Evolutionary conservation across 331 rosid species (phyloP).

Genomic region (Pyrus hybrid): DNA sequence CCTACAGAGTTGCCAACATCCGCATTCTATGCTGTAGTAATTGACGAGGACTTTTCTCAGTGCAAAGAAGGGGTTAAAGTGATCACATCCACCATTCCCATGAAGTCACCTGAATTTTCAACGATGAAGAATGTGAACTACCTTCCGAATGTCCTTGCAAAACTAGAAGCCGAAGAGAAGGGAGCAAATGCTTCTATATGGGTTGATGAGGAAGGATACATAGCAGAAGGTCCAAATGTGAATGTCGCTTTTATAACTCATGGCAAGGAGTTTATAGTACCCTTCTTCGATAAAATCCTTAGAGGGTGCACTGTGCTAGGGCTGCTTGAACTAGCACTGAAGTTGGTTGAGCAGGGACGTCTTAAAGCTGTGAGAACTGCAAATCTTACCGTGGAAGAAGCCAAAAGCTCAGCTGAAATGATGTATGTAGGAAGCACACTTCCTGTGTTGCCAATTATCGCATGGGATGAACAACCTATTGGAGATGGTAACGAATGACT

Average conservation of each 20-base stretch:
- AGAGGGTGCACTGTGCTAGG: conserved; percentile 71
- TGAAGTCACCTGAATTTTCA: conserved; percentile 66
- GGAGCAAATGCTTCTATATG: conserved; percentile 76
- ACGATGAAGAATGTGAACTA: conserved; percentile 82
- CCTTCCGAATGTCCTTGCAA: conserved; percentile 77
- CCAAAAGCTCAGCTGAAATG: conserved; percentile 68
- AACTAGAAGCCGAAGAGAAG: conserved; percentile 80
- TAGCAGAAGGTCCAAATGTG: conserved; percentile 96
- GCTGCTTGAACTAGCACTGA: conserved; percentile 63
- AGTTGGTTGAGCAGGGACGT: conserved; percentile 52
- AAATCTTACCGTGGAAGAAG: conserved; percentile 54
- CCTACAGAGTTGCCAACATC: conserved; percentile 45
- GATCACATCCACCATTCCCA: conserved; percentile 64
- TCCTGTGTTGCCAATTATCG: conserved; percentile 71
- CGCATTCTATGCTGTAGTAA: conserved; percentile 85
- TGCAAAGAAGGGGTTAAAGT: conserved; percentile 79
- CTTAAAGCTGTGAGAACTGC: conserved; percentile 38
- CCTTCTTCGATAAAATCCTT: conserved; percentile 62
- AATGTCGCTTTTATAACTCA: conserved; percentile 75
- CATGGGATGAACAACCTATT: conserved; percentile 73
- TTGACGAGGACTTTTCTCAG: conserved; percentile 47
- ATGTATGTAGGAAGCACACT: conserved; percentile 91
- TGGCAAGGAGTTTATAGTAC: conserved; percentile 73
- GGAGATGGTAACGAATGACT: conserved; percentile 45
- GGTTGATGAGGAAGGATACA: conserved; percentile 76